These are phyloP conservation scores for Conticribra guillardii DNA, from an alignment of 108 stramenopile genomes.

Conservation along the genomic window DNA sequence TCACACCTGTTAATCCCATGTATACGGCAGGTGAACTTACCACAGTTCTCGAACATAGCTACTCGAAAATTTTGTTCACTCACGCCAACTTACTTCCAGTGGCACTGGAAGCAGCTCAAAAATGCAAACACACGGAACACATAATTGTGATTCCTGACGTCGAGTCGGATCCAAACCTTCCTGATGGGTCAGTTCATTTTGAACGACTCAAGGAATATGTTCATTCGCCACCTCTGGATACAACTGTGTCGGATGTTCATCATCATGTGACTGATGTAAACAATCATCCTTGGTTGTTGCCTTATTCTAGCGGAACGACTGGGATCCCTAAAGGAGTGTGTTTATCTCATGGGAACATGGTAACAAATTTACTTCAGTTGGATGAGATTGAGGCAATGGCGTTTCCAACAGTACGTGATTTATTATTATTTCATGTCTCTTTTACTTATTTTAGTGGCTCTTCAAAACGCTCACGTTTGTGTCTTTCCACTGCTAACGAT, in stretches of 20 bases:
- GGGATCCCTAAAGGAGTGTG: conserved; percentile 95
- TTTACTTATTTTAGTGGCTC: too few species aligned
- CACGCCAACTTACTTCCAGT: conserved; percentile 68
- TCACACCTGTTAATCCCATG: conserved; percentile 89
- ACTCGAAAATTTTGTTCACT: conserved; percentile 67
- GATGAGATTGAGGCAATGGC: conserved; percentile 60
- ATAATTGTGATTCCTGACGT: conserved; percentile 75
- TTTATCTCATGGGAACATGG: conserved; percentile 85
- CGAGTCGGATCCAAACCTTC: conserved; percentile 50
- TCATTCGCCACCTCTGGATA: conserved; percentile 35
- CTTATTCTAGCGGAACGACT: conserved; percentile 95
- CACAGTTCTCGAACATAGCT: conserved; percentile 66
- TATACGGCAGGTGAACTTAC: conserved; percentile 69
- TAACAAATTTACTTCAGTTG: conserved; percentile 75
- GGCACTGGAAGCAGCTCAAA: conserved; percentile 68
- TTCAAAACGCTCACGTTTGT: too few species aligned
- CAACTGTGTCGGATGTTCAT: conserved; percentile 52
- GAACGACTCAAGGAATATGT: conserved; percentile 52
- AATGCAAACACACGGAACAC: conserved; percentile 54
- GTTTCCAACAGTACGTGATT: conserved; percentile 34
- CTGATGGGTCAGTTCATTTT: conserved; percentile 59
- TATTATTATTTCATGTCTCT: too few species aligned
- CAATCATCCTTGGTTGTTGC: conserved; percentile 74
- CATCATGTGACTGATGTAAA: conserved; percentile 48
- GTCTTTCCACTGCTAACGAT: too few species aligned